Conservation (phyloP, 2,329 filamentous ascomycete species). For the Daldinia sp. region DNA sequence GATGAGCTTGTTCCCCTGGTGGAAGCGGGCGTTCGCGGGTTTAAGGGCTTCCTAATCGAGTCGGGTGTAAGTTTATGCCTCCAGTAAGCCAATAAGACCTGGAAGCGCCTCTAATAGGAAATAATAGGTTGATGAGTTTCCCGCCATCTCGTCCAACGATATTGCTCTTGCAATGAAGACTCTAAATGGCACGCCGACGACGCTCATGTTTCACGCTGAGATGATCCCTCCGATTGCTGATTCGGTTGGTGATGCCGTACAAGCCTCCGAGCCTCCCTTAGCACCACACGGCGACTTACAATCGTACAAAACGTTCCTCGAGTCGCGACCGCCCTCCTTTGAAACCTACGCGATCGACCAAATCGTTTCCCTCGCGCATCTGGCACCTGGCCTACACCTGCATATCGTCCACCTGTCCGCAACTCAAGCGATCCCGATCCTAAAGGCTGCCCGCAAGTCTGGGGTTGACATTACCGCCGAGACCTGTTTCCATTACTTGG, state of each 20-base stretch:
- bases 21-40: slow-evolving; percentile 86
- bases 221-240: slow-evolving; percentile 90
- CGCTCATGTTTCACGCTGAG: slow-evolving; percentile 98
- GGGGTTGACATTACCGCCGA: slow-evolving; percentile 91
- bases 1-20: slow-evolving; percentile 81
- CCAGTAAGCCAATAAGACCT: slow-evolving; percentile 6
- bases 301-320: slow-evolving; percentile 88
- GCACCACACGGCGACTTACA: slow-evolving; percentile 76
- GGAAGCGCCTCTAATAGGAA: slow-evolving; percentile 30
- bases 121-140: slow-evolving; percentile 88
- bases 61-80: slow-evolving; percentile 75
- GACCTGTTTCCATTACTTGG: slow-evolving; percentile 95
- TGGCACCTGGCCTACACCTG: slow-evolving; percentile 82
- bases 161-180: slow-evolving; percentile 81
- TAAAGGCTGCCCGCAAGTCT: slow-evolving; percentile 73
- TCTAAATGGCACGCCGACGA: slow-evolving; percentile 82
- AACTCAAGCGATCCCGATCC: slow-evolving; percentile 84
- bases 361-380: slow-evolving; percentile 80
- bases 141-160: slow-evolving; percentile 82
- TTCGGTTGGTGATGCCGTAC: slow-evolving; percentile 80
- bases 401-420: slow-evolving; percentile 95
- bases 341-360: slow-evolving; percentile 91
- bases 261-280: slow-evolving; percentile 72
- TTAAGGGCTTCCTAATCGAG: slow-evolving; percentile 98
- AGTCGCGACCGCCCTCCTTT: slow-evolving; percentile 86